Evolutionary conservation across 2,329 filamentous ascomycete genomes (phyloP).

Genomic region (Penicillium sp.): DNA sequence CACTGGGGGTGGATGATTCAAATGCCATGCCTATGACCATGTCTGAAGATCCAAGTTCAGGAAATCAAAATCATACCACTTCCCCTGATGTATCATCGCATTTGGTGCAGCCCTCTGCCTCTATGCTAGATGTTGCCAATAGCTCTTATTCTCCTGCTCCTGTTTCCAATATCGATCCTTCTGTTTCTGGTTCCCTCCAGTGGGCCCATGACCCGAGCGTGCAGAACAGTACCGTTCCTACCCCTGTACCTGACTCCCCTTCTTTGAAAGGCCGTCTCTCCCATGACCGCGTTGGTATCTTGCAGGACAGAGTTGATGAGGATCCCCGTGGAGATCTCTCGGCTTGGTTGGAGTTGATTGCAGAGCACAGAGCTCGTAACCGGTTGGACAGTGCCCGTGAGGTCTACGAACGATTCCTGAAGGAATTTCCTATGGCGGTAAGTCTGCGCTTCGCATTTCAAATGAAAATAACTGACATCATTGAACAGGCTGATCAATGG

Average conservation of each 20-base stretch:
- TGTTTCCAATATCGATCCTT: conserved; percentile 52
- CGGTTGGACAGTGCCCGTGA: conserved; percentile 80
- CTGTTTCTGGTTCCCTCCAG: conserved; percentile 44
- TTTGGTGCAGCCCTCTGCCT: conserved; percentile 58
- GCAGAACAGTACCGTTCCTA: conserved; percentile 47
- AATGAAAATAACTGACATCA: conserved; percentile 41
- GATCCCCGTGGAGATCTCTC: conserved; percentile 92
- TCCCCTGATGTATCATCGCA: conserved; percentile 67
- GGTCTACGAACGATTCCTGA: conserved; percentile 84
- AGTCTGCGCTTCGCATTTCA: conserved; percentile 48
- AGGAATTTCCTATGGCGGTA: conserved; percentile 89
- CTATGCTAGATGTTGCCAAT: conserved; percentile 57
- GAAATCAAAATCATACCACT: conserved; percentile 62
- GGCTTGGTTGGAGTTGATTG: conserved; percentile 87
- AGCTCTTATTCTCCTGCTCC: conserved; percentile 57
- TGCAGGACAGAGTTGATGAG: conserved; percentile 90
- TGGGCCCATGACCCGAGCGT: conserved; percentile 43
- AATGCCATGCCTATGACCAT: conserved; percentile 56
- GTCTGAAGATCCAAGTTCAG: conserved; percentile 61
- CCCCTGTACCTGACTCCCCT: conserved; percentile 53
- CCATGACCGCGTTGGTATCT: conserved; percentile 75
- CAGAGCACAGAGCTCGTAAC: conserved; percentile 80
- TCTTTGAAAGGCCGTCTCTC: conserved; percentile 63
- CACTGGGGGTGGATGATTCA: conserved; percentile 57
- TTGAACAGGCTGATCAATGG: conserved; percentile 82